A percentile compares a stretch with the other conserved stretches of the same genome.
These are phyloP conservation scores for Penicillium egyptiacum DNA, from an alignment of 495 filamentous ascomycete genomes.

Conservation along the genomic window DNA sequence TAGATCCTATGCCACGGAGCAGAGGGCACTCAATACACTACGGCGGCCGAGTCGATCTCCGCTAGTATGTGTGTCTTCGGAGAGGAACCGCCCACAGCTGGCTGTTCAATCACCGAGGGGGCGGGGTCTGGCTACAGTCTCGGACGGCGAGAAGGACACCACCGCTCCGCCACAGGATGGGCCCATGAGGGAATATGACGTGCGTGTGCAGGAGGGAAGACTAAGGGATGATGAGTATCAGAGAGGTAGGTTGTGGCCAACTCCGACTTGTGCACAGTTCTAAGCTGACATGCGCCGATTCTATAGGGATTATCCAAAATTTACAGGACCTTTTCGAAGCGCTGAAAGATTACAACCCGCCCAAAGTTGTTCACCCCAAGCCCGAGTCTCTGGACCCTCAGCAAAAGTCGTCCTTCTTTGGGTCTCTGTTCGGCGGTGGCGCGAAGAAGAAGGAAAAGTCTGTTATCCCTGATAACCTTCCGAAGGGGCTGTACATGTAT, in stretches of 20 bases:
- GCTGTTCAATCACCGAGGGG: constrained; percentile 11
- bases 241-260: constrained; percentile 56
- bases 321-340: constrained; percentile 88
- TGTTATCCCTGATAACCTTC: constrained; percentile 69
- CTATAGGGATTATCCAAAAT: constrained; percentile 75
- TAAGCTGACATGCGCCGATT: constrained; percentile 4
- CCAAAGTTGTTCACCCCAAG: constrained; percentile 70
- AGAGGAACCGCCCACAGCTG: constrained; percentile 2
- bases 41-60: constrained; percentile 2
- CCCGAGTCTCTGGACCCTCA: constrained; percentile 65
- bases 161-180: constrained; percentile 45
- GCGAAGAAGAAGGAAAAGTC: constrained; percentile 28
- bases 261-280: background rate
- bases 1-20: constrained; percentile 15
- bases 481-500: constrained; percentile 90
- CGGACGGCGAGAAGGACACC: constrained; percentile 8
- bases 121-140: constrained; percentile 24
- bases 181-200: constrained; percentile 84
- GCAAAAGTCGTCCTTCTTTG: constrained; percentile 65
- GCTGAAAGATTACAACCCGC: constrained; percentile 70
- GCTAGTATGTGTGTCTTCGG: background rate
- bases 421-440: constrained; percentile 64
- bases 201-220: constrained; percentile 66
- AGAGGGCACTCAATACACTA: constrained; percentile 3
- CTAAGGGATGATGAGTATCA: constrained; percentile 89